Evolutionary conservation across 371 early-diverging fungal genomes (phyloP).

Genomic region (Aphelidium insulamus): DNA sequence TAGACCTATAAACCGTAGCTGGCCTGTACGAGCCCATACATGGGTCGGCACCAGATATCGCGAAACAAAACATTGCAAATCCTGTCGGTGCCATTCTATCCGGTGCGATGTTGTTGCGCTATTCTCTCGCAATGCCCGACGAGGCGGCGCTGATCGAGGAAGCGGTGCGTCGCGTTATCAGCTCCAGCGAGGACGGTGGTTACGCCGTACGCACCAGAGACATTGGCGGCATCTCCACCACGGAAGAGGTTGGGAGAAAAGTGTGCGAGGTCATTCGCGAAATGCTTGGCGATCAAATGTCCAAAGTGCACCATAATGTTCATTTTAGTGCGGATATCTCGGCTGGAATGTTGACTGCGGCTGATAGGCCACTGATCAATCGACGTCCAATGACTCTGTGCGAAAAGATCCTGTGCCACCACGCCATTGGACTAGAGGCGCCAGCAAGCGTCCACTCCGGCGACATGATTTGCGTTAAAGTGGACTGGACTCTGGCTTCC

Average conservation of each 20-base stretch:
- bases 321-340: too few species aligned
- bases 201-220: constrained; percentile 65
- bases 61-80: constrained; percentile 83
- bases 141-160: constrained; percentile 76
- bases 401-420: constrained; percentile 45
- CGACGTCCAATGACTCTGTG: constrained; percentile 45
- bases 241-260: constrained; percentile 70
- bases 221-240: constrained; percentile 58
- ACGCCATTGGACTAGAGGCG: constrained; percentile 33
- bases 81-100: constrained; percentile 91
- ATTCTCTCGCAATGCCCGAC: constrained; percentile 64
- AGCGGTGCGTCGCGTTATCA: constrained; percentile 77
- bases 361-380: too few species aligned
- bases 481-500: constrained; percentile 57
- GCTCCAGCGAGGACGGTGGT: constrained; percentile 39
- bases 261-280: constrained; percentile 48
- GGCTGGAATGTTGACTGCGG: too few species aligned
- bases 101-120: constrained; percentile 77
- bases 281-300: too few species aligned
- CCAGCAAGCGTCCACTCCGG: constrained; percentile 42
- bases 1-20: too few species aligned
- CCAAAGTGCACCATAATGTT: too few species aligned
- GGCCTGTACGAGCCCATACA: constrained; percentile 95
- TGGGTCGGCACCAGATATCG: constrained; percentile 94
- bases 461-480: constrained; percentile 52